Percentiles rank a stretch among this genome's conserved stretches.
Conservation (phyloP, 2,329 filamentous ascomycete genomes). For the Akanthomyces uredinophilus region DNA sequence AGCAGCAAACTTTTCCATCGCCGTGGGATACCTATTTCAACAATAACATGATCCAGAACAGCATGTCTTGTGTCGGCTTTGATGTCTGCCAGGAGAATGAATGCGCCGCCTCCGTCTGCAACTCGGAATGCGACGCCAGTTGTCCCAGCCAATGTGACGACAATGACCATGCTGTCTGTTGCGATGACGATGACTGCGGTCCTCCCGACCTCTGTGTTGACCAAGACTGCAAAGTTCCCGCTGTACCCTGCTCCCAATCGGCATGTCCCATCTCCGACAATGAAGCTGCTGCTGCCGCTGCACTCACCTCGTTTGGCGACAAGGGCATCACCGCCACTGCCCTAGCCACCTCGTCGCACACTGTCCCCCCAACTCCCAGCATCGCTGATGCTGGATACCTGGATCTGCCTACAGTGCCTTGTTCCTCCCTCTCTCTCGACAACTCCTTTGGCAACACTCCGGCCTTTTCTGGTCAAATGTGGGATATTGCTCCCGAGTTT, state of each 20-base stretch:
- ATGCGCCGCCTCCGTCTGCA: slow-evolving; percentile 28
- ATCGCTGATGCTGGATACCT: slow-evolving; percentile 13
- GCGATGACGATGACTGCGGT: slow-evolving; percentile 30
- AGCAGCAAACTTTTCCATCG: slow-evolving; percentile 5
- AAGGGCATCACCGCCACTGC: slow-evolving; percentile 16
- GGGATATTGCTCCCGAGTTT: slow-evolving; percentile 20
- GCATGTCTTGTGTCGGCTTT: slow-evolving; percentile 2
- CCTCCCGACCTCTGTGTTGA: slow-evolving; percentile 35
- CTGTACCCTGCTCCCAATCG: slow-evolving; percentile 30
- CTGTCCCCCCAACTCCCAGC: slow-evolving; percentile 12
- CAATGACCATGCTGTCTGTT: slow-evolving; percentile 28
- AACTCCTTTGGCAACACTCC: slow-evolving; percentile 7
- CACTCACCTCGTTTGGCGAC: slow-evolving; percentile 28
- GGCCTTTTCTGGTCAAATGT: slow-evolving; percentile 14
- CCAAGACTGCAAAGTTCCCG: slow-evolving; percentile 33
- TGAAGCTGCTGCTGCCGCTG: slow-evolving; percentile 24
- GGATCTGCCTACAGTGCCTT: slow-evolving; percentile 18
- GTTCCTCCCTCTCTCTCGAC: slow-evolving; percentile 21
- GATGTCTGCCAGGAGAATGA: slow-evolving; percentile 21
- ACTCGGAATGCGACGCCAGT: slow-evolving; percentile 30
- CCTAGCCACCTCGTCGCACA: slow-evolving; percentile 15
- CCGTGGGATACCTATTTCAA: slow-evolving; percentile 14
- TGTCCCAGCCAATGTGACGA: slow-evolving; percentile 33
- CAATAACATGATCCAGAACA: slow-evolving; percentile 6
- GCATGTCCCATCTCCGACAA: slow-evolving; percentile 20